phyloP scores from a whole-genome alignment of 2,329 filamentous ascomycete species.

The Aspergillus unguis region DNA sequence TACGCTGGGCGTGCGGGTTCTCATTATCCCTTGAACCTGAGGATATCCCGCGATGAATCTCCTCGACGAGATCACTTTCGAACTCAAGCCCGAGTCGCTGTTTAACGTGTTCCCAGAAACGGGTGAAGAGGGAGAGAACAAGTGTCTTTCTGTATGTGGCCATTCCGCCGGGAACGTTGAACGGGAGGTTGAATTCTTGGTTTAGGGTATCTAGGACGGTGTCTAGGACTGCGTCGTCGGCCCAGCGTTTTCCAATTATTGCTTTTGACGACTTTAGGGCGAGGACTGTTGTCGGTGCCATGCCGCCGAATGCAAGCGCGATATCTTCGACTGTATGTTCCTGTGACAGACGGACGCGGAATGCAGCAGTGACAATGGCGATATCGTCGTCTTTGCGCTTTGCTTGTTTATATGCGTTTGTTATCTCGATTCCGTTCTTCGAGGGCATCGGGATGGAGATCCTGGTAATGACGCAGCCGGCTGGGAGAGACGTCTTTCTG shows the following conservation, averaged over 20 bases:
- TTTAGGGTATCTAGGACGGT: slow-evolving; percentile 75
- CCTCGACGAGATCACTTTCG: slow-evolving; percentile 66
- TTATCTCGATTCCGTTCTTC: slow-evolving; percentile 65
- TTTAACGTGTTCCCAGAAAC: slow-evolving; percentile 83
- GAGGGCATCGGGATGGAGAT: slow-evolving; percentile 71
- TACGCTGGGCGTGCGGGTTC: slow-evolving; percentile 64
- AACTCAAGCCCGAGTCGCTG: slow-evolving; percentile 51
- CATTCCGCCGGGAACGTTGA: slow-evolving; percentile 85
- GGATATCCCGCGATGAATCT: slow-evolving; percentile 77
- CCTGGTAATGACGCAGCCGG: slow-evolving; percentile 72
- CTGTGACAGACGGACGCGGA: slow-evolving; percentile 66
- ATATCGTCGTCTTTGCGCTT: slow-evolving; percentile 92
- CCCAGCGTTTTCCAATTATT: slow-evolving; percentile 68
- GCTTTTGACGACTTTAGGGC: slow-evolving; percentile 68
- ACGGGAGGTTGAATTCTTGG: slow-evolving; percentile 75
- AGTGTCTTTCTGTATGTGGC: slow-evolving; percentile 81
- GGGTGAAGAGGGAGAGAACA: slow-evolving; percentile 82
- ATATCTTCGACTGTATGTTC: slow-evolving; percentile 64
- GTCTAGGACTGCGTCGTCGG: slow-evolving; percentile 71
- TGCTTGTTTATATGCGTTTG: slow-evolving; percentile 82
- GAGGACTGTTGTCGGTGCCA: slow-evolving; percentile 77
- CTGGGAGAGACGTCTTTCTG: slow-evolving; percentile 68
- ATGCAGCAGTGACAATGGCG: slow-evolving; percentile 78
- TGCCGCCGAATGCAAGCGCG: slow-evolving; percentile 78
- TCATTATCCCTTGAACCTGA: slow-evolving; percentile 68